Conservation (phyloP, 106 monocot genomes). For the Platanthera guangdongensis region DNA sequence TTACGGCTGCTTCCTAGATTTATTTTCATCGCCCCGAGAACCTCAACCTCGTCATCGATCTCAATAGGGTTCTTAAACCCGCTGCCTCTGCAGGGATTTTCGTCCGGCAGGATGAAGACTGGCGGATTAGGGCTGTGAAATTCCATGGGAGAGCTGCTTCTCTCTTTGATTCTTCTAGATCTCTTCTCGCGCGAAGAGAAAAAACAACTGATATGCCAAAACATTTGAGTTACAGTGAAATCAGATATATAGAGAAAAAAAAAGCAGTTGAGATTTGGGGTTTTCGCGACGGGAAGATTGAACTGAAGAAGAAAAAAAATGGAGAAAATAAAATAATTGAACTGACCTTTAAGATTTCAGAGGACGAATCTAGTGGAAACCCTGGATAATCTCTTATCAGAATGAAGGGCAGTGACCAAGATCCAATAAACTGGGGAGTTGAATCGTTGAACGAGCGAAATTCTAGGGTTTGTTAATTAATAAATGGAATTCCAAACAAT, state of each 20-base stretch:
- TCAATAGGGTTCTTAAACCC: neutral
- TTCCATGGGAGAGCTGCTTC: neutral
- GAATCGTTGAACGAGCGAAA: neutral
- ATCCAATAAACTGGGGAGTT: neutral
- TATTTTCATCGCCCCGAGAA: neutral
- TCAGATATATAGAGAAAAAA: neutral
- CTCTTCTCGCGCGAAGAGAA: neutral
- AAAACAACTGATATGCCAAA: neutral
- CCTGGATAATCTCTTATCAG: neutral
- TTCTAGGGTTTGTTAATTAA: neutral
- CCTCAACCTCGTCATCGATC: conserved; percentile 7
- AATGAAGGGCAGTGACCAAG: neutral
- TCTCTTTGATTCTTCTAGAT: neutral
- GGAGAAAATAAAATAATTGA: neutral
- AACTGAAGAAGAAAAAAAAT: neutral
- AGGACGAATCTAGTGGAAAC: neutral
- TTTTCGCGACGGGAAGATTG: neutral
- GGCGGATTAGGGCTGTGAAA: neutral
- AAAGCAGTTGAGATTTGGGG: neutral
- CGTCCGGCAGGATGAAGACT: neutral
- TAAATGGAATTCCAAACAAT: neutral
- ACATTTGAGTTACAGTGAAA: neutral
- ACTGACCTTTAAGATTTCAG: neutral
- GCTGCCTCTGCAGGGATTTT: neutral
- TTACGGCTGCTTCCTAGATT: conserved; percentile 2